Conservation (phyloP, 352 stramenopile species). For the Pythium plurisporium region DNA sequence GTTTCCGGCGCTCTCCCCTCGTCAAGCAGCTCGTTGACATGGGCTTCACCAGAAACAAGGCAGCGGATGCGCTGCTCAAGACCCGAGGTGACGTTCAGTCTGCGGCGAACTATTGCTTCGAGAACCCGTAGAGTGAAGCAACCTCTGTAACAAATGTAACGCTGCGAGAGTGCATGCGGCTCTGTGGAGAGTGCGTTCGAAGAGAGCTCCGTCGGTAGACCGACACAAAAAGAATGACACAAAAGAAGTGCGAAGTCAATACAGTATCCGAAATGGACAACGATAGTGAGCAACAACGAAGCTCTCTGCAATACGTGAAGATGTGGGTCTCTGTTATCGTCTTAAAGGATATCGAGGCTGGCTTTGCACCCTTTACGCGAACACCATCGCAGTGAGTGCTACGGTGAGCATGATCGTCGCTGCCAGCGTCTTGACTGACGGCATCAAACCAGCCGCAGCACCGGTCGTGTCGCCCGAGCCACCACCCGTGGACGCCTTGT, state of each 20-base stretch:
- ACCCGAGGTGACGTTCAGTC: slow-evolving; percentile 55
- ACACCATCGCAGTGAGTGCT: slow-evolving; percentile 27
- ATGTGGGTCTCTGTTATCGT: too few species aligned
- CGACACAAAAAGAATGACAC: not conserved
- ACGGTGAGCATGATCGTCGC: slow-evolving; percentile 2
- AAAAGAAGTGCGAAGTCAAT: not conserved
- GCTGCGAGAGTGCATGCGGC: too few species aligned
- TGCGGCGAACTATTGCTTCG: slow-evolving; percentile 65
- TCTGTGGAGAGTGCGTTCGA: too few species aligned
- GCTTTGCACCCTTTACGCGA: slow-evolving; percentile 23
- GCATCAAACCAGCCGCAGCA: not conserved
- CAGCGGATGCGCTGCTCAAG: slow-evolving; percentile 43
- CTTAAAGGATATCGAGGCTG: too few species aligned
- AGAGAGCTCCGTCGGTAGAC: too few species aligned
- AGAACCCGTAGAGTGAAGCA: slow-evolving; percentile 20
- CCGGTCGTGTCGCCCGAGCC: not conserved
- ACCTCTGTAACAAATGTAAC: too few species aligned
- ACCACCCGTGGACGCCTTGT: not conserved
- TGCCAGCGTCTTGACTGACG: slow-evolving; percentile 10
- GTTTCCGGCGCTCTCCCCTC: slow-evolving; percentile 62
- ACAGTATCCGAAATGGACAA: not conserved
- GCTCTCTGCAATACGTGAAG: too few species aligned
- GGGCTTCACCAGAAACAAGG: slow-evolving; percentile 57
- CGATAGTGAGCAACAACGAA: not conserved
- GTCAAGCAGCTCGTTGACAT: slow-evolving; percentile 71